Evolutionary conservation across 257 asterid species (phyloP), one percentile per base, ranked within the genome.

Genomic region (Cynanchum wilfordii): DNA sequence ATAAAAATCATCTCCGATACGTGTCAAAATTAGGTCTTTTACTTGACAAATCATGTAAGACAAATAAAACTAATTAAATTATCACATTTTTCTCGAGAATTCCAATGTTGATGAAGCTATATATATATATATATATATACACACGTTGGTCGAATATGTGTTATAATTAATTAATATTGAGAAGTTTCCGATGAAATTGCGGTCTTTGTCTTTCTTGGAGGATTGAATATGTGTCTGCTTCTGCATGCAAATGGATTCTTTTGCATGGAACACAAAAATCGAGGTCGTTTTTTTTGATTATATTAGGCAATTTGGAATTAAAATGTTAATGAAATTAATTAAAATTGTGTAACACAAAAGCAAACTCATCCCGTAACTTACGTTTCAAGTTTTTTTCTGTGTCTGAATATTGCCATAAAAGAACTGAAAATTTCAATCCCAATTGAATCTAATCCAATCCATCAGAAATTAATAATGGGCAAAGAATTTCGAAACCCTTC

Each of bases 391-490:
- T 33, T 33, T 33, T 33, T 33, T n/a, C n/a, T n/a, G 5, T 33
- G 3, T 4, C 38, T 3, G 38, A 33, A 33, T 33, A 33, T 33
- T 33, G 38, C 38, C 38, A 33, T n/a, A n/a, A n/a, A n/a, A n/a
- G n/a, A n/a, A n/a, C n/a, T n/a, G n/a, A n/a, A n/a, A n/a, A n/a
- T n/a, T n/a, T n/a, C n/a, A n/a, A n/a, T n/a, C n/a, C 38, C 38
- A 33, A 33, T 33, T 33, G 5, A 33, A 33, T 33, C 38, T 30
- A 3, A 33, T n/a, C n/a, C n/a, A n/a, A n/a, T n/a, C n/a, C n/a
- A n/a, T 15, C 56, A 13, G 2, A 50, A 15, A 16, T 4, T 4
- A 50, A 50, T 42, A 78, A 78, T 73, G 82, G 68, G 45, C 30
- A 73, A 60, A 59, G 51, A 59, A n/a, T 49, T 25, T 29, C 24